Base-by-base conservation (phyloP, 495 filamentous ascomycete genomes). In the Hypoxylon crocopeplum region DNA sequence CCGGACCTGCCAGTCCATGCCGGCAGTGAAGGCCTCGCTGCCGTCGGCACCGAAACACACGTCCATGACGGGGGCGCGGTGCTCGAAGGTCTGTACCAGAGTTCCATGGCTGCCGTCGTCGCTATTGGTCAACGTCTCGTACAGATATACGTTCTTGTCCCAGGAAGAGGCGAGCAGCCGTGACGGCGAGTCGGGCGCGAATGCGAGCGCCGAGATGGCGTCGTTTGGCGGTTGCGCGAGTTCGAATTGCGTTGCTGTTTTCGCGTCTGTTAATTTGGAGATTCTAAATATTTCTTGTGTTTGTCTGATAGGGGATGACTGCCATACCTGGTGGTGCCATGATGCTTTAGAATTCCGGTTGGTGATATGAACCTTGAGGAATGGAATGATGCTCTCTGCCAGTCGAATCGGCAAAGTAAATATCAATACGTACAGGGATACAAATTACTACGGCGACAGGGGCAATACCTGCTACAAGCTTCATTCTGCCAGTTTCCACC, bases 131-230 rank as follows among this genome's bases (percentile, higher is more conserved):
- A 83, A 72, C 13, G 81, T 81, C 66, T 96, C 88, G 79, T 98
- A 98, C 34, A 96, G 83, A 73, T 96, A 96, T 19, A 95, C 85
- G 72, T 90, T 82, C 73, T 86, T 90, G 73, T 97, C 94, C 94
- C 94, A 98, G 49, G 93, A 98, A 7, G 93, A 89, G 66, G 92
- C 92, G 22, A 96, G 84, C 24, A 98, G 80, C 46, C 84, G 83
- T 38, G 83, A 87, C 10, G 87, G 79, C 19, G 82, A 77, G 39
- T 72, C 66, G 34, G 91, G 89, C 29, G 91, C 88, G 79, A 96
- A 98, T 61, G 85, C 86, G 59, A 97, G 73, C 4, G 91, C 80
- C 47, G 92, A 95, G 66, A 98, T 89, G 60, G 88, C 90, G 77
- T 98, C 94, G 47, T 79, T 82, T n/a, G 94, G 94, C 29, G 92